These are phyloP conservation scores for Pyracantha coccinea DNA, from an alignment of 331 rosid genomes.

Conservation along the genomic window DNA sequence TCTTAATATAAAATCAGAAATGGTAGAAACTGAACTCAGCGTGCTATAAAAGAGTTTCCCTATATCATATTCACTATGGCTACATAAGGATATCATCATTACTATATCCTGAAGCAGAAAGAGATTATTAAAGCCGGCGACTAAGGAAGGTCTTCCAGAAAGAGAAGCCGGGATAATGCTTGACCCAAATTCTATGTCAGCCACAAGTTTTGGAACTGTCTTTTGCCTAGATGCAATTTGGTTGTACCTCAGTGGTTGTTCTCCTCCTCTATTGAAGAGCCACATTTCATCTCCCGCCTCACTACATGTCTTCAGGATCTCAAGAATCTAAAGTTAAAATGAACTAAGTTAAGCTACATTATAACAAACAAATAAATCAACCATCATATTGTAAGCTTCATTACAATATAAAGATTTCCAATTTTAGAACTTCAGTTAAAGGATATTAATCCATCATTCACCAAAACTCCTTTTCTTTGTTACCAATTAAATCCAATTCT, in stretches of 20 bases:
- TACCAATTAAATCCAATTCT: not conserved
- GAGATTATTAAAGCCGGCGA: constrained; percentile 48
- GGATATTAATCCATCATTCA: not conserved
- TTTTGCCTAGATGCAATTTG: constrained; percentile 27
- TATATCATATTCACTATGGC: constrained; percentile 42
- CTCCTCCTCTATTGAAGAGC: constrained; percentile 49
- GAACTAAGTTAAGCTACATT: constrained; percentile 29
- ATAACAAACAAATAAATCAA: constrained; percentile 1
- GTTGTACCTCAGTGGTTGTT: constrained; percentile 34
- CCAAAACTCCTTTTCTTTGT: not conserved
- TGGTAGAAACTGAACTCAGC: constrained; percentile 67
- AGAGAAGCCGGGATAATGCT: constrained; percentile 38
- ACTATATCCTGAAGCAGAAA: constrained; percentile 67
- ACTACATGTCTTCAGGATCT: constrained; percentile 53
- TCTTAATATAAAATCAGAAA: constrained; percentile 80
- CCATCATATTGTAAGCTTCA: not conserved
- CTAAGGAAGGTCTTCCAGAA: constrained; percentile 55
- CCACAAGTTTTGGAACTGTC: constrained; percentile 26
- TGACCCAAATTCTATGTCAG: constrained; percentile 54
- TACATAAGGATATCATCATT: constrained; percentile 37
- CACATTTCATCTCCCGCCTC: constrained; percentile 55
- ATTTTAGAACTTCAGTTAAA: not conserved
- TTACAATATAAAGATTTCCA: not conserved
- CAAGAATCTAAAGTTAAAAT: constrained; percentile 53
- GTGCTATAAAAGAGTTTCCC: constrained; percentile 72